phyloP scores from a whole-genome alignment of 345 rosid species.

The Cardamine resedifolia region DNA sequence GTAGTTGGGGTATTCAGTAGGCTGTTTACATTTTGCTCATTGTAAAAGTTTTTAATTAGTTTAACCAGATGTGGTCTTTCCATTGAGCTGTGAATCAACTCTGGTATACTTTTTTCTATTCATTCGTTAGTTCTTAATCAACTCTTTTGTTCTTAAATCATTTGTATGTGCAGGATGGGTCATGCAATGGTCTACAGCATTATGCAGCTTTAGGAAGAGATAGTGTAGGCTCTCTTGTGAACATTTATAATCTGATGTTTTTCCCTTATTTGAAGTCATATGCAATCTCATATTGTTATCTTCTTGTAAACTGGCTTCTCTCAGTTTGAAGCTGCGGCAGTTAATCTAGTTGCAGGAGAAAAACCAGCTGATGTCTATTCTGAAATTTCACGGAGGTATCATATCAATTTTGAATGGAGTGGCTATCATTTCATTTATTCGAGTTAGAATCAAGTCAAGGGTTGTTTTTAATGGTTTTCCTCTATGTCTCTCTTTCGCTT shows the following conservation, averaged over 20 bases:
- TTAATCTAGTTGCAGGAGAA: constrained; percentile 78
- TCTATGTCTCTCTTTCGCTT: constrained; percentile 4
- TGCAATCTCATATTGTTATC: constrained; percentile 13
- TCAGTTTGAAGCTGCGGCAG: constrained; percentile 95
- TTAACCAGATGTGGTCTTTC: not conserved
- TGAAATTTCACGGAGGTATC: constrained; percentile 89
- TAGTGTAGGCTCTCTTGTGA: constrained; percentile 56
- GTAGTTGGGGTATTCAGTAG: not conserved
- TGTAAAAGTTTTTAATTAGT: not conserved
- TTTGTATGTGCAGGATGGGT: constrained; percentile 73
- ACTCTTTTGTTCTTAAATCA: not conserved
- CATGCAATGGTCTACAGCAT: constrained; percentile 98
- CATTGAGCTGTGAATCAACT: not conserved
- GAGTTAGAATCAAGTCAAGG: not conserved
- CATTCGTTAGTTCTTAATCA: not conserved
- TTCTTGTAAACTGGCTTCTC: constrained; percentile 32
- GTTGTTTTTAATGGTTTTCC: constrained; percentile 10
- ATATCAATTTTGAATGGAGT: constrained; percentile 1
- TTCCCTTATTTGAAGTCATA: constrained; percentile 1
- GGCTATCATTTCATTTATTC: not conserved
- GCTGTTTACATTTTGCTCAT: not conserved
- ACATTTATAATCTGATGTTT: not conserved
- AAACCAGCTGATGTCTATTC: constrained; percentile 96
- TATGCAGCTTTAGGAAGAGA: constrained; percentile 99
- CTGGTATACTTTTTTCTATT: not conserved